Conservation (phyloP, 768 basidiomycete genomes). For the Termitomyces sp. region DNA sequence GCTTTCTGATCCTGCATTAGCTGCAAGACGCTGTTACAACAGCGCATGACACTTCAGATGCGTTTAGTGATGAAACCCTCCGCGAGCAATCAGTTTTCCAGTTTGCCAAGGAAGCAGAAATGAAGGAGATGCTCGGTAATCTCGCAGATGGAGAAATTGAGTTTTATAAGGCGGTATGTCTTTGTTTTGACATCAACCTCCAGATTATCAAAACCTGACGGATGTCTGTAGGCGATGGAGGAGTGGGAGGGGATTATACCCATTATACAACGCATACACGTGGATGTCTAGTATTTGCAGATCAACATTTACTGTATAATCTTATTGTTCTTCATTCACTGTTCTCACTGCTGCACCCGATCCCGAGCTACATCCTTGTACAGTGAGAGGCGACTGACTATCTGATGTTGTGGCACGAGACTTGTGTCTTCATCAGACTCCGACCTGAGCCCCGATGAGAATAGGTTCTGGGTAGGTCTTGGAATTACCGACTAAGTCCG, state of each 20-base stretch:
- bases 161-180: conserved; percentile 73
- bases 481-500: too few relatives aligned
- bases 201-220: background rate
- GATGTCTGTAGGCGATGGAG: conserved; percentile 69
- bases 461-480: too few relatives aligned
- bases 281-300: conserved; percentile 60
- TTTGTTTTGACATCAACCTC: conserved; percentile 21
- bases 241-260: conserved; percentile 97
- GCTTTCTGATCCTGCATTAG: conserved; percentile 30
- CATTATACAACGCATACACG: conserved; percentile 87
- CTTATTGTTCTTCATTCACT: background rate
- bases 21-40: conserved; percentile 95
- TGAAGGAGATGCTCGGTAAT: conserved; percentile 90
- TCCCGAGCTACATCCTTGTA: too few relatives aligned
- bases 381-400: too few relatives aligned
- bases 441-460: too few relatives aligned
- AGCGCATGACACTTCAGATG: conserved; percentile 92
- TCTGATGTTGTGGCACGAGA: too few relatives aligned
- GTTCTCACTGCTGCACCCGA: too few relatives aligned
- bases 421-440: too few relatives aligned
- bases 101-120: conserved; percentile 85
- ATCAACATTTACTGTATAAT: conserved; percentile 3
- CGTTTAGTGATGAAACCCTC: conserved; percentile 93
- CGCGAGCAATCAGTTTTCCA: conserved; percentile 90
- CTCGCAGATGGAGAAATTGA: conserved; percentile 95